A percentile compares a stretch with the other conserved stretches of the same genome.
phyloP scores from a whole-genome alignment of 2,329 filamentous ascomycete genomes.

The Diaporthe vexans region DNA sequence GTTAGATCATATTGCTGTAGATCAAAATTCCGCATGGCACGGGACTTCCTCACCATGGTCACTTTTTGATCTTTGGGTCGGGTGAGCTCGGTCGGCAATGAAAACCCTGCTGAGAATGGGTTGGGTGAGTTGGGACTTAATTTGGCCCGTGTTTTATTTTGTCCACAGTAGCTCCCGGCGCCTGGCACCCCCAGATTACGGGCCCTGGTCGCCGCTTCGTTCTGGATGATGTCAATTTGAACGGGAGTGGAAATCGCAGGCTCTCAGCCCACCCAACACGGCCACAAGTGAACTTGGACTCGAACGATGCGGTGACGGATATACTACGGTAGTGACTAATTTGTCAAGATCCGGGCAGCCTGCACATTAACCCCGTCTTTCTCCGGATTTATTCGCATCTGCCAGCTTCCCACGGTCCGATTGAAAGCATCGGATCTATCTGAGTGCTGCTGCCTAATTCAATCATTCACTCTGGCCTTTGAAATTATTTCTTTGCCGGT shows the following conservation, averaged over 20 bases:
- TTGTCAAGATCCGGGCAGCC: background rate
- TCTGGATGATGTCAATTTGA: constrained; percentile 31
- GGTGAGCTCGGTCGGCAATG: background rate
- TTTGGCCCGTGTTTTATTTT: constrained; percentile 24
- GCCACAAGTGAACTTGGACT: background rate
- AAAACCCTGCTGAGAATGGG: constrained; percentile 18
- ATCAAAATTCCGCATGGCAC: background rate
- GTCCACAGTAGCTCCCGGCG: constrained; percentile 15
- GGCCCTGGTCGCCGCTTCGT: constrained; percentile 2
- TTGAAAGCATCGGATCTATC: no score
- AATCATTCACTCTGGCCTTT: background rate
- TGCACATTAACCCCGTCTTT: background rate
- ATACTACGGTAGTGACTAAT: background rate
- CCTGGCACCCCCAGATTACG: constrained; percentile 25
- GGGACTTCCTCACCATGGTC: constrained; percentile 38
- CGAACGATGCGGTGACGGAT: background rate
- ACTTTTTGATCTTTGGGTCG: background rate
- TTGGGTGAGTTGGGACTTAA: constrained; percentile 2
- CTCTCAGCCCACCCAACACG: background rate
- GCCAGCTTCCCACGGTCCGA: background rate
- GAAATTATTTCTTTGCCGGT: background rate
- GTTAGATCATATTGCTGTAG: background rate
- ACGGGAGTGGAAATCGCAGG: background rate
- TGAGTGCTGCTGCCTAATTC: background rate
- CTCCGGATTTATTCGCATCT: background rate